These are phyloP conservation scores for Cotoneaster glaucophyllus DNA, from an alignment of 306 rosid genomes.

Conservation along the genomic window DNA sequence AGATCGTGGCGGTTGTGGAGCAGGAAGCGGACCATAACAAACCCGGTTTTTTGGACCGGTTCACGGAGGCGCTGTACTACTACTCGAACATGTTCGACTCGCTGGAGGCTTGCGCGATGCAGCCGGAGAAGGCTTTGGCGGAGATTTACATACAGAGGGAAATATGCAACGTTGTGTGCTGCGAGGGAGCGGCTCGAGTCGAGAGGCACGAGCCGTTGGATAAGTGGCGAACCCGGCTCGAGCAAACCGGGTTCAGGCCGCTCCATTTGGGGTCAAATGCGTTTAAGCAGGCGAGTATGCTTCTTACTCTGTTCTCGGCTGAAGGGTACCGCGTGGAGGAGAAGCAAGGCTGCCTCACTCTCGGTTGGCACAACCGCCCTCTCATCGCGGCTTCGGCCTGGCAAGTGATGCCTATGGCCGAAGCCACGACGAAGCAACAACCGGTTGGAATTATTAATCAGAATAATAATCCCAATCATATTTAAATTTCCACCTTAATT, in stretches of 20 bases:
- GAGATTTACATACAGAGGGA: constrained; percentile 74
- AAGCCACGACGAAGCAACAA: background rate
- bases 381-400: constrained; percentile 86
- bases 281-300: constrained; percentile 79
- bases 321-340: constrained; percentile 82
- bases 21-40: constrained; percentile 84
- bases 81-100: constrained; percentile 89
- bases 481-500: constrained; percentile 16
- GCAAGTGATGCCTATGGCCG: constrained; percentile 31
- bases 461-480: background rate
- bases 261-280: constrained; percentile 73
- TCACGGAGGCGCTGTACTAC: constrained; percentile 74
- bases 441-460: constrained; percentile 16
- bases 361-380: constrained; percentile 92
- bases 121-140: constrained; percentile 69
- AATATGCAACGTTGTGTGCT: constrained; percentile 74
- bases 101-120: constrained; percentile 56
- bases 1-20: constrained; percentile 70
- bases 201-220: constrained; percentile 78
- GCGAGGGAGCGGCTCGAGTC: constrained; percentile 67
- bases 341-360: constrained; percentile 69
- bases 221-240: constrained; percentile 60
- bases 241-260: constrained; percentile 54
- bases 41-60: constrained; percentile 68
- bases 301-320: constrained; percentile 67